phyloP scores from a whole-genome alignment of 345 rosid species.

The Lumnitzera littorea region DNA sequence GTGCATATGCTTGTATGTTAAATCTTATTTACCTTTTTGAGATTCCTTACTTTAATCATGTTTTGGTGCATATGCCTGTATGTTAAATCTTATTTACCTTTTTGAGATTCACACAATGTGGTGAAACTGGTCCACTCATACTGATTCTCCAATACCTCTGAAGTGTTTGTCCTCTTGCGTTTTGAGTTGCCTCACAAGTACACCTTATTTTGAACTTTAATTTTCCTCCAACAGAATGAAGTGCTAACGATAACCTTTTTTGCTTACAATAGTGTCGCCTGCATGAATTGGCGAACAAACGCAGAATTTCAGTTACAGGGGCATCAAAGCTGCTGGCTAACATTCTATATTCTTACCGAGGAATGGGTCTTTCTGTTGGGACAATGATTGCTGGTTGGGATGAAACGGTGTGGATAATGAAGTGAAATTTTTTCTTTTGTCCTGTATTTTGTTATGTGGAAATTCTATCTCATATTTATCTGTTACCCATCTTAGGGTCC shows the following conservation, averaged over 20 bases:
- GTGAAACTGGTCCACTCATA: too few relatives aligned
- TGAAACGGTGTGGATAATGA: constrained; percentile 51
- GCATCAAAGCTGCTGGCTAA: constrained; percentile 98
- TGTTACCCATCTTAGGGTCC: constrained; percentile 62
- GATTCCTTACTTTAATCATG: too few relatives aligned
- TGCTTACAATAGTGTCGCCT: constrained; percentile 68
- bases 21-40: too few relatives aligned
- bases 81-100: too few relatives aligned
- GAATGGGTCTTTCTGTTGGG: constrained; percentile 98
- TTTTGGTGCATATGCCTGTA: too few relatives aligned
- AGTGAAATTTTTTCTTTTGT: neutral
- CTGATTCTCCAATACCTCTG: too few relatives aligned
- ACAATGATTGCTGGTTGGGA: constrained; percentile 99
- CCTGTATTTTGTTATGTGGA: neutral
- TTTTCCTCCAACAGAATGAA: neutral
- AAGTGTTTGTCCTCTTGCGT: too few relatives aligned
- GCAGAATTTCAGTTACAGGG: constrained; percentile 95
- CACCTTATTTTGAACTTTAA: neutral
- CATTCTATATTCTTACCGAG: constrained; percentile 92
- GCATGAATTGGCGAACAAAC: constrained; percentile 96
- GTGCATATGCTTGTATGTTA: too few relatives aligned
- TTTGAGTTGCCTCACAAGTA: too few relatives aligned
- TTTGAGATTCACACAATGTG: too few relatives aligned
- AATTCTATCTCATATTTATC: constrained; percentile 2
- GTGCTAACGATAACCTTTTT: constrained; percentile 12